Conservation (phyloP, 306 rosid species). For the Biancaea sappan region DNA sequence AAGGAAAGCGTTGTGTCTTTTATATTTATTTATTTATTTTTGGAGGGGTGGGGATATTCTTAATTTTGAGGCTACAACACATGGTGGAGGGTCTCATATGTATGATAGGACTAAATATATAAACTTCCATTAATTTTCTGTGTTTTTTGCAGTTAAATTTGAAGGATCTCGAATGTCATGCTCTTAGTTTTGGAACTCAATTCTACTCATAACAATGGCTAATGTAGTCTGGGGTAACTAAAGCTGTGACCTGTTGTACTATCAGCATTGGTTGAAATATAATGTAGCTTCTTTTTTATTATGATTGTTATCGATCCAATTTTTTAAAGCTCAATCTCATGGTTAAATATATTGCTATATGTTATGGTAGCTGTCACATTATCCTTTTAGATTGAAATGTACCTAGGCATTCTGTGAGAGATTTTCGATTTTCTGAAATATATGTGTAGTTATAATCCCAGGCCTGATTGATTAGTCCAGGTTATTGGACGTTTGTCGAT, state of each 20-base stretch:
- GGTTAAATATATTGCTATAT: neutral
- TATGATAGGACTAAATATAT: too few relatives aligned
- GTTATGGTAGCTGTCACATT: neutral
- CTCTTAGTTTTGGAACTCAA: slow-evolving; percentile 78
- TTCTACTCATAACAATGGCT: slow-evolving; percentile 43
- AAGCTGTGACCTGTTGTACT: neutral
- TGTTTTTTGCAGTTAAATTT: slow-evolving; percentile 71
- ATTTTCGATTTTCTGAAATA: neutral
- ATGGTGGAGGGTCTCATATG: slow-evolving; percentile 11
- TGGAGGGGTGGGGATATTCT: too few relatives aligned
- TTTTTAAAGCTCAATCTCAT: slow-evolving; percentile 17
- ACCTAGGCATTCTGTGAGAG: neutral
- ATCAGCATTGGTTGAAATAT: neutral
- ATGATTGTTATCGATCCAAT: neutral
- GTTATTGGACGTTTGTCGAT: slow-evolving; percentile 3
- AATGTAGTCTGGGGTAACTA: slow-evolving; percentile 38
- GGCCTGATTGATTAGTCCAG: neutral
- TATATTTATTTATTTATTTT: too few relatives aligned
- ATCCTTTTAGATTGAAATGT: neutral
- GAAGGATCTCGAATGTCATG: slow-evolving; percentile 79
- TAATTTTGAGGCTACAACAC: neutral
- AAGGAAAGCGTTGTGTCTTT: neutral
- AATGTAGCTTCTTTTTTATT: neutral
- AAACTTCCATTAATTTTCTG: slow-evolving; percentile 14
- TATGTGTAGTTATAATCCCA: slow-evolving; percentile 8